Evolutionary conservation across 192 early-diverging fungal species (phyloP).

Genomic region (Backusella tarrabulga): DNA sequence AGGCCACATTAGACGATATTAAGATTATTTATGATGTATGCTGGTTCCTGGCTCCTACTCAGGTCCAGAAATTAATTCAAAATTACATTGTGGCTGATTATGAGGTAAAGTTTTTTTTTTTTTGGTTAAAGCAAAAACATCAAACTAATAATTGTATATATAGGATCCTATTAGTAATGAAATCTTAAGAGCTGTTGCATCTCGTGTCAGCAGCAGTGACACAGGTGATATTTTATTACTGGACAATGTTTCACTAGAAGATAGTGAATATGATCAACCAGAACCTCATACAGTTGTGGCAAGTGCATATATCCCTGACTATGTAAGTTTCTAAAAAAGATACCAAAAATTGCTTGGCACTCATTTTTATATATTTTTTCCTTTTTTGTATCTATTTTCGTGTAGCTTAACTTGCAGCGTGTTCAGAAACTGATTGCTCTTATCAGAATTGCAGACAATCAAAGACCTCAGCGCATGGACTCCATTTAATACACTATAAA

Average conservation of each 20-base stretch:
- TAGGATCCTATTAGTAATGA: conserved; percentile 79
- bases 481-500: conserved; percentile 9
- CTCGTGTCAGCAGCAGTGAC: conserved; percentile 79
- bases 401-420: conserved; percentile 24
- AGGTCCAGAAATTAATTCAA: conserved; percentile 96
- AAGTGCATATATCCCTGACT: conserved; percentile 48
- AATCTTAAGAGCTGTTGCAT: conserved; percentile 85
- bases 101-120: conserved; percentile 55
- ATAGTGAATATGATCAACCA: conserved; percentile 57
- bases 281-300: conserved; percentile 43
- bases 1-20: conserved; percentile 80
- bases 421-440: conserved; percentile 17
- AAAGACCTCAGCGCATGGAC: conserved; percentile 11
- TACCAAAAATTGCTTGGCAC: not conserved
- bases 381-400: not conserved
- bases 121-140: too few relatives aligned
- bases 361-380: not conserved
- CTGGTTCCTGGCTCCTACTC: conserved; percentile 92
- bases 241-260: conserved; percentile 70
- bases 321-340: conserved; percentile 24
- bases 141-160: conserved; percentile 3
- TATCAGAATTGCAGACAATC: not conserved
- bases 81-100: conserved; percentile 96
- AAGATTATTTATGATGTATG: conserved; percentile 99
- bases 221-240: conserved; percentile 86